Evolutionary conservation across 148 eudicot species (phyloP), one percentile per base, ranked within the genome.

Genomic region (Euryodendron excelsum): DNA sequence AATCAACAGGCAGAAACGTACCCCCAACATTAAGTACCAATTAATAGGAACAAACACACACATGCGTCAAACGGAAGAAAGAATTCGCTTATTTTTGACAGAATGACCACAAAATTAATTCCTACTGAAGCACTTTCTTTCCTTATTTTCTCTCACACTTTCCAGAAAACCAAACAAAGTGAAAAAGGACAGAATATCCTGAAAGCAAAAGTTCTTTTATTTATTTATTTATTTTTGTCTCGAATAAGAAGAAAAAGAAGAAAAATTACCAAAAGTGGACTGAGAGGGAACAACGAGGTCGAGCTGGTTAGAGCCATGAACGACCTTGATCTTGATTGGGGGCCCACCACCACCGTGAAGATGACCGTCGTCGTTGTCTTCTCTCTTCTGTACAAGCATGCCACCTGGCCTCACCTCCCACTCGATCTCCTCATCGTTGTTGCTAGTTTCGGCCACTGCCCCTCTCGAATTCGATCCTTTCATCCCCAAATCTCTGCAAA

Each of bases 261-360:
- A 68, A 12, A 14, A 63, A 36, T 71, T 89, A 93, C 98, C 96
- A 76, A 93, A 91, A 81, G 88, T 85, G 74, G 85, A 83, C 23
- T 81, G 83, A 71, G 88, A 77, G 55, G 88, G 87, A 23, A 87
- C 82, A 44, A 72, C 55, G 58, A 93, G 80, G 63, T 87, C 91
- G 69, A 74, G 75, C 30, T 78, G 64, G 78, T 83, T 80, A 10
- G 87, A 79, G 30, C 91, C 98, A 78, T 81, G 86, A 52, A 85
- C 77, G 78, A 91, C 90, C 82, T 88, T 91, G 84, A 87, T 27
- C 75, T 66, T 82, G 31, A 84, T 70, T 21, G 56, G 18, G 23
- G 66, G 25, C 9, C 79, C 79, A 39, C 75, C 81, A 31, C 59
- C 78, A 61, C 8, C 52, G 33, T 25, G 52, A 41, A 41, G 55